Evolutionary conservation across 352 stramenopile species (phyloP).

Genomic region (Peronosclerospora sorghi): DNA sequence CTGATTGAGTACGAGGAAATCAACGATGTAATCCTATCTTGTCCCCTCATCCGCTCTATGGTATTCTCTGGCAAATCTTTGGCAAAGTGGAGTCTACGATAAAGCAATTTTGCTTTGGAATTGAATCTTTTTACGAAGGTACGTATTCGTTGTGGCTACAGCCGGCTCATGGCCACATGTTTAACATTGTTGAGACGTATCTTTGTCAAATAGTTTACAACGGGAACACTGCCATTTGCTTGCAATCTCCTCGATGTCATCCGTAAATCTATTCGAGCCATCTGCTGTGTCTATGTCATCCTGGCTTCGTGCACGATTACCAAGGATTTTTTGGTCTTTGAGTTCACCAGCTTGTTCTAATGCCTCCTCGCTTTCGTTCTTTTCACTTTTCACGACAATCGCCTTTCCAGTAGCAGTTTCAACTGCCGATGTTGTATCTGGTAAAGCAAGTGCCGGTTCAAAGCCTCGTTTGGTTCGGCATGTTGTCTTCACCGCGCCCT

Average conservation of each 20-base stretch:
- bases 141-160: conserved; percentile 32
- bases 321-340: conserved; percentile 12
- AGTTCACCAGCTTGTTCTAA: neutral
- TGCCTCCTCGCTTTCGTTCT: too few relatives aligned
- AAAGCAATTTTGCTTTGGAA: conserved; percentile 74
- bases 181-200: conserved; percentile 34
- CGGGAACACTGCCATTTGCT: conserved; percentile 59
- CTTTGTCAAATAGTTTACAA: conserved; percentile 74
- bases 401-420: conserved; percentile 27
- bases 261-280: conserved; percentile 8
- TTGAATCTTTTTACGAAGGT: conserved; percentile 55
- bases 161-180: conserved; percentile 48
- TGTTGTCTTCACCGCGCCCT: too few relatives aligned
- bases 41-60: too few relatives aligned
- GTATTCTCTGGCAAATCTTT: conserved; percentile 1
- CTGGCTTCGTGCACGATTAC: conserved; percentile 23
- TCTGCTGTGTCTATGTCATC: conserved; percentile 15
- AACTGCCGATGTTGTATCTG: conserved; percentile 26
- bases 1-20: too few relatives aligned
- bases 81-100: conserved; percentile 25
- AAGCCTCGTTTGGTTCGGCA: conserved; percentile 26
- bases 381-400: conserved; percentile 17
- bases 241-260: conserved; percentile 12
- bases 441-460: conserved; percentile 30
- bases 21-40: conserved; percentile 69